A percentile compares a stretch with the other conserved stretches of the same genome.
Evolutionary conservation across 805 yeast genomes (phyloP).

Genomic region (Wickerhamomyces pijperi): DNA sequence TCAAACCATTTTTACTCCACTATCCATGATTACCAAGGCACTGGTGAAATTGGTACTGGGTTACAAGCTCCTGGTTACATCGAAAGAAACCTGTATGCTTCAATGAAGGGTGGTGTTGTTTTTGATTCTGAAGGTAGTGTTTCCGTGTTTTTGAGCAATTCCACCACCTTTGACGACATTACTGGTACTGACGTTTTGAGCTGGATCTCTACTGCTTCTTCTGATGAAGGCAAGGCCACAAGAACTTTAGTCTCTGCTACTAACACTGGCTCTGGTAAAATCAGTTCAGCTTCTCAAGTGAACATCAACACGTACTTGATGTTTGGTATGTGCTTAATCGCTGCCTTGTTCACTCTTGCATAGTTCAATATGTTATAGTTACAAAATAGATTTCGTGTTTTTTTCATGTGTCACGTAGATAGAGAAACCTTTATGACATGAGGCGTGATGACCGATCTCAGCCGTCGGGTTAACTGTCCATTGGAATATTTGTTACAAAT

Average conservation of each 20-base stretch:
- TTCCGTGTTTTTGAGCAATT: conserved; percentile 47
- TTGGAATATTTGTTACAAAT: too few relatives aligned
- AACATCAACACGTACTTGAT: conserved; percentile 7
- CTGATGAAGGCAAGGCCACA: conserved; percentile 19
- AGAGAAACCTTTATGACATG: too few relatives aligned
- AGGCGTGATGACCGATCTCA: too few relatives aligned
- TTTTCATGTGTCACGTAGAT: too few relatives aligned
- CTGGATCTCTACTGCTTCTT: conserved; percentile 31
- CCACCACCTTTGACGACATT: conserved; percentile 36
- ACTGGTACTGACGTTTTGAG: conserved; percentile 29
- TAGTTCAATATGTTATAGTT: too few relatives aligned
- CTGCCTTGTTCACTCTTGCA: background rate
- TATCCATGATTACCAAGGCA: conserved; percentile 68
- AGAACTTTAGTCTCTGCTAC: conserved; percentile 23
- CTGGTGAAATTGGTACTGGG: conserved; percentile 51
- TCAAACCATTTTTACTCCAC: conserved; percentile 48
- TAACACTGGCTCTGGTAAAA: conserved; percentile 24
- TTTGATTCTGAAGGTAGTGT: conserved; percentile 53
- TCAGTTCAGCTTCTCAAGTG: conserved; percentile 6
- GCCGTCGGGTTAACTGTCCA: too few relatives aligned
- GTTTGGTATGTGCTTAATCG: background rate
- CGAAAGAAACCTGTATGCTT: conserved; percentile 35
- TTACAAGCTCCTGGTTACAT: conserved; percentile 45
- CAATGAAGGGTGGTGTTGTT: conserved; percentile 64
- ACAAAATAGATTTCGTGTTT: too few relatives aligned